A percentile compares a stretch with the other conserved stretches of the same genome.
Conservation (phyloP, 78 protist species). For the Cavenderia fasciculata region DNA sequence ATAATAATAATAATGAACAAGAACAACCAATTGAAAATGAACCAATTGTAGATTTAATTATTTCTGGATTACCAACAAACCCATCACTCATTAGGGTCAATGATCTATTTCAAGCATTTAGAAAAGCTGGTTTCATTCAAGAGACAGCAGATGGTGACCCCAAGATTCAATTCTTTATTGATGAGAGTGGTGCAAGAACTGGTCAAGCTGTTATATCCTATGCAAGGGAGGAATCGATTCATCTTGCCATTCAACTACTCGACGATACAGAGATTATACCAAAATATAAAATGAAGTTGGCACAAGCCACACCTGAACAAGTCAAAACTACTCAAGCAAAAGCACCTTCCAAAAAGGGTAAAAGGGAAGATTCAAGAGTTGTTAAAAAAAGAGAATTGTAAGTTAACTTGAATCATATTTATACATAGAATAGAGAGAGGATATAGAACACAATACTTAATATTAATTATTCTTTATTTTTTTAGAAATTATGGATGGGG, state of each 20-base stretch:
- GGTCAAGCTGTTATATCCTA: slow-evolving; percentile 51
- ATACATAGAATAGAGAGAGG: not conserved
- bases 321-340: not conserved
- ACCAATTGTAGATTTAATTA: not conserved
- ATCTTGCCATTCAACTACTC: slow-evolving; percentile 46
- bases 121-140: slow-evolving; percentile 37
- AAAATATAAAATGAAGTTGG: slow-evolving; percentile 4
- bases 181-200: not conserved
- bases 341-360: not conserved
- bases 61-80: slow-evolving; percentile 19
- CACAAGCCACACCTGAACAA: slow-evolving; percentile 44
- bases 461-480: no score
- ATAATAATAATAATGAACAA: not conserved
- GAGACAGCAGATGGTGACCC: slow-evolving; percentile 22
- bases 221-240: slow-evolving; percentile 66
- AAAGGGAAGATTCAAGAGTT: slow-evolving; percentile 4
- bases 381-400: slow-evolving; percentile 7
- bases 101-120: slow-evolving; percentile 11
- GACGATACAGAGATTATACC: slow-evolving; percentile 64
- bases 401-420: not conserved
- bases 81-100: not conserved
- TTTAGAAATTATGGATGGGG: slow-evolving; percentile 56
- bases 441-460: no score
- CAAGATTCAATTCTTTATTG: not conserved
- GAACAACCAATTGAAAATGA: not conserved